These are phyloP conservation scores for Candida michaelii DNA, from an alignment of 805 yeast species.

Conservation along the genomic window DNA sequence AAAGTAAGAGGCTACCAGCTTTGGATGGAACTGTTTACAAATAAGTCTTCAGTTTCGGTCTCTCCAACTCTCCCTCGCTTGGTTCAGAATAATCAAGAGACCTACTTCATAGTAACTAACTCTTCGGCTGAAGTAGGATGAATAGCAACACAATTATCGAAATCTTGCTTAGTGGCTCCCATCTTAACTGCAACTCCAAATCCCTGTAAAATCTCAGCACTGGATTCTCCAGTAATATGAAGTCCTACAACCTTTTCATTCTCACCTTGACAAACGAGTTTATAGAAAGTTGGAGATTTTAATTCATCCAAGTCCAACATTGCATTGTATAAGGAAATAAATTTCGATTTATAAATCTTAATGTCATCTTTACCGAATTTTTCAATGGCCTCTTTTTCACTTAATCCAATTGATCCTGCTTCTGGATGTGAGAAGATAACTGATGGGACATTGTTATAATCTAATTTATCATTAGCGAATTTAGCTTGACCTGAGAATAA, in stretches of 20 bases:
- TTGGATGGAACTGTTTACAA: no score
- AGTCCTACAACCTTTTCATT: conserved; percentile 94
- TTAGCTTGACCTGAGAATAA: conserved; percentile 74
- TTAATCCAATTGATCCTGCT: conserved; percentile 89
- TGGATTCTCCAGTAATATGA: conserved; percentile 87
- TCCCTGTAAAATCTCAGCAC: conserved; percentile 95
- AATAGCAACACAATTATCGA: conserved; percentile 94
- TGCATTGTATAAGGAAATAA: conserved; percentile 92
- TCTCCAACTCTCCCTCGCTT: no score
- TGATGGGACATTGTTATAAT: conserved; percentile 83
- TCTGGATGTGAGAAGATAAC: conserved; percentile 99
- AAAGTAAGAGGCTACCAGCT: no score
- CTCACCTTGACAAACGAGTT: conserved; percentile 71
- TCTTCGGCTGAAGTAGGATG: conserved; percentile 99
- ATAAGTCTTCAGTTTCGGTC: no score
- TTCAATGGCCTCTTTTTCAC: conserved; percentile 73
- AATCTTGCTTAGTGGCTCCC: conserved; percentile 98
- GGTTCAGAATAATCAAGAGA: neutral
- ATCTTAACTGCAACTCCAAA: conserved; percentile 97
- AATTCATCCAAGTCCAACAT: conserved; percentile 61
- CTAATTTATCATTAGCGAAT: conserved; percentile 75
- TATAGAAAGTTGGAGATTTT: conserved; percentile 87
- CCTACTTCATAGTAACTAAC: conserved; percentile 71
- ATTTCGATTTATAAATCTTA: conserved; percentile 78
- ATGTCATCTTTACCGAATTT: conserved; percentile 78